Base-by-base conservation (phyloP, 1,139 yeast species). In the Lodderomyces elongisporus region DNA sequence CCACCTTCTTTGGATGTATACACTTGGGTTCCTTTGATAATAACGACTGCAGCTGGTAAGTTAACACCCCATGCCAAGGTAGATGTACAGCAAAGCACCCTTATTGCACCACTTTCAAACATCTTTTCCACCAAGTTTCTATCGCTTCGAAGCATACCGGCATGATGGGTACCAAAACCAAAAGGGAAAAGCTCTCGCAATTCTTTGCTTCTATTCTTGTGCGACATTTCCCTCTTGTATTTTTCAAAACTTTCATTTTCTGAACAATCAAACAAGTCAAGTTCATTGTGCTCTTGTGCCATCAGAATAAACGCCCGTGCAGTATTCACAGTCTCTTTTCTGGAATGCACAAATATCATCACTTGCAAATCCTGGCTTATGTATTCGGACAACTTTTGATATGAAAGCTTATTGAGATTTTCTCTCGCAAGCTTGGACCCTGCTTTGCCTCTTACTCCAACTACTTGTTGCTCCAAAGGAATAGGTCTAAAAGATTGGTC, bases 31-130 rank as follows among this genome's bases (percentile, higher is more conserved):
- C 99, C 98, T 52, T 91, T 89, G 34, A 93, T 79, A 43, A 93
- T 85, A 17, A 93, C 99, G 28, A 89, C 95, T 3, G 96, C 97
- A 5, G 98, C 98, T 2, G 99, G 98, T 40, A 93, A 66, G 52
- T 93, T 93, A 12, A 93, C 97, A 73, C 99, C 99, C 99, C 99
- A 93, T 0, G 99, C 99, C 39, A 93, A 73, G 0, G 99, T 93
- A 0, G 98, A 95, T 1, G 99, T 93, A 69, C 96, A 88, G 47
- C 95, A 85, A 13, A 93, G 65, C 0, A 93, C 97, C 44, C 83
- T 85, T 40, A 91, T 80, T 1, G 91, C 84, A 24, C 98, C 98
- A 22, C 70, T 67, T 34, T 79, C 70, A 54, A 93, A 93, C 80
- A 91, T 75, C 51, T 79, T 82, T 51, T 93, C 98, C 0, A 94